These are phyloP conservation scores for Reutealis trisperma DNA, from an alignment of 345 rosid species.

Conservation along the genomic window DNA sequence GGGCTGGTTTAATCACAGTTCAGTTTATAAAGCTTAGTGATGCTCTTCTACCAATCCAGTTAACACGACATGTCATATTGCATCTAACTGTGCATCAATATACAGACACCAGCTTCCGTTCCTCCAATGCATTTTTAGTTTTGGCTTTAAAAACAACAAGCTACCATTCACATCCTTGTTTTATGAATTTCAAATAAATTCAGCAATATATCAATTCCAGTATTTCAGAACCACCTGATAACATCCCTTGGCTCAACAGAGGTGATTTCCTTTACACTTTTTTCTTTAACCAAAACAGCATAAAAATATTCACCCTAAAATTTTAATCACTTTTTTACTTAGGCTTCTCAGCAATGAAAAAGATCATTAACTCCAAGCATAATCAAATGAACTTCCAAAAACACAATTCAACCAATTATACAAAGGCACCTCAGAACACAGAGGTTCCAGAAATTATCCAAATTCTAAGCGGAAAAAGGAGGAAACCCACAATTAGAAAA, in stretches of 20 bases:
- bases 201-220: not conserved
- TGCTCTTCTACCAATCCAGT: not conserved
- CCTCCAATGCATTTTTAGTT: no score
- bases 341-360: not conserved
- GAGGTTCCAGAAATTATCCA: not conserved
- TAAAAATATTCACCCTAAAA: not conserved
- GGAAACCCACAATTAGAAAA: not conserved
- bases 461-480: not conserved
- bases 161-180: not conserved
- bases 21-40: not conserved
- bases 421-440: not conserved
- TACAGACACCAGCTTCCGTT: not conserved
- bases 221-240: not conserved
- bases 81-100: not conserved
- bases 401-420: not conserved
- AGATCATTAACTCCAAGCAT: not conserved
- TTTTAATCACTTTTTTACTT: no score
- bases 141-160: no score
- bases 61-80: not conserved
- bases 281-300: not conserved
- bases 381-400: not conserved
- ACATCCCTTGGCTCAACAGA: not conserved
- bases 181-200: not conserved
- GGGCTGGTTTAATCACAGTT: not conserved
- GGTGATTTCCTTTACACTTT: no score